Conservation (phyloP, 1,139 yeast species). For the Blastobotrys petasosporus region DNA sequence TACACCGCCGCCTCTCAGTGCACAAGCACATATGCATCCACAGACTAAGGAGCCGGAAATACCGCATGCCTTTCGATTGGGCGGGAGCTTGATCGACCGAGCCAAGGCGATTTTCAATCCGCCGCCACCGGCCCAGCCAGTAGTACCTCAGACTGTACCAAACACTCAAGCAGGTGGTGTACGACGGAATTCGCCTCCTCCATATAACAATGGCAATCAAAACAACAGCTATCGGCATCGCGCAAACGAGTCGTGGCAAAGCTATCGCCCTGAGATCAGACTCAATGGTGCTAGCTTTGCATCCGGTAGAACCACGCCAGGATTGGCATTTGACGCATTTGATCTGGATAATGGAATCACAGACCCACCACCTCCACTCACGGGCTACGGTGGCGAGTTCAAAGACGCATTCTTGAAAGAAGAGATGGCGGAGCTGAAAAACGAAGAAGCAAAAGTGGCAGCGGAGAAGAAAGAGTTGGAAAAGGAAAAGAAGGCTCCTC, state of each 20-base stretch:
- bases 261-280: not conserved
- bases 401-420: conserved; percentile 4
- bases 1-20: too few species aligned
- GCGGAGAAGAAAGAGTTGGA: not conserved
- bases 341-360: conserved; percentile 1
- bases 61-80: conserved; percentile 10
- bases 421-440: conserved; percentile 3
- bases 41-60: not conserved
- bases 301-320: not conserved
- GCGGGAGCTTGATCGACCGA: conserved; percentile 8
- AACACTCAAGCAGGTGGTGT: not conserved
- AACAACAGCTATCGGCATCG: not conserved
- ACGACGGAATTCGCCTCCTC: not conserved
- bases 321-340: not conserved
- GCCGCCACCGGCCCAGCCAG: conserved; percentile 6
- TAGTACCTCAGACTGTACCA: not conserved
- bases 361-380: conserved; percentile 4
- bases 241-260: conserved; percentile 1
- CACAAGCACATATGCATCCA: too few species aligned
- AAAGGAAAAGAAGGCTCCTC: not conserved
- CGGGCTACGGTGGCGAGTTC: conserved; percentile 4
- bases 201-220: not conserved
- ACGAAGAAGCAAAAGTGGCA: conserved; percentile 3
- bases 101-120: conserved; percentile 10
- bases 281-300: not conserved